Base-by-base conservation (phyloP, 2,329 filamentous ascomycete species). In the Cladosporium sp. region DNA sequence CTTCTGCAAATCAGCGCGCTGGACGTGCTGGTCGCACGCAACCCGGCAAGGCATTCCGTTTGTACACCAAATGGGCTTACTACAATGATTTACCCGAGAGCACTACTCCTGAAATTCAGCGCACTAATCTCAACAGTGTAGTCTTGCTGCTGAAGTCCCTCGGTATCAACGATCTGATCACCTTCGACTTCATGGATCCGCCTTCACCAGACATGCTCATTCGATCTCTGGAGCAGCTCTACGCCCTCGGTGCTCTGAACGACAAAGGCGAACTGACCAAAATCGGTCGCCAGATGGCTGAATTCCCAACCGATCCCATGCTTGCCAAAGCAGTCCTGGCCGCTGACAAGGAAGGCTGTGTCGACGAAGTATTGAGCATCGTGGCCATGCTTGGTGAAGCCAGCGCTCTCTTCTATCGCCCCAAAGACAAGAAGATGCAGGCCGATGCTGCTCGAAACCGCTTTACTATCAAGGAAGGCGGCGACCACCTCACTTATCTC, bases 401-500 rank as follows among this genome's bases (percentile, higher is more conserved):
- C 1, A 91, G 88, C 3, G 88, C 92, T 0, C 82, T 99, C 5
- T 99, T 97, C 79, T 96, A 95, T 81, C 84, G 92, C 0, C 92
- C 94, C 19, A 96, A 97, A 72, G 92, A 99, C 76, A 97, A 97
- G 80, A 96, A 96, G 73, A 88, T 97, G 28, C 90, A 97, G 69
- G 94, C 94, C 12, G 93, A 99, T 73, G 90, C 89, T 62, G 94
- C 94, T 0, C 86, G 92, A 14, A 88, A 88, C 37, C 85, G 93
- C 1, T 97, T 97, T 75, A 96, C 91, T 0, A 80, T 93, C 71
- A 90, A 91, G 67, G 92, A 95, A 61, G 92, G 92, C 37, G 94
- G 94, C 42, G 94, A 99, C 71, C 90, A 96, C 67, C 72, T 94
- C 5, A 92, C 90, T 0, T 83, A 96, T 1, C 84, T 97, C 50